phyloP scores from a whole-genome alignment of 1,284 basidiomycete species.

The Phellinidium pouzarii region DNA sequence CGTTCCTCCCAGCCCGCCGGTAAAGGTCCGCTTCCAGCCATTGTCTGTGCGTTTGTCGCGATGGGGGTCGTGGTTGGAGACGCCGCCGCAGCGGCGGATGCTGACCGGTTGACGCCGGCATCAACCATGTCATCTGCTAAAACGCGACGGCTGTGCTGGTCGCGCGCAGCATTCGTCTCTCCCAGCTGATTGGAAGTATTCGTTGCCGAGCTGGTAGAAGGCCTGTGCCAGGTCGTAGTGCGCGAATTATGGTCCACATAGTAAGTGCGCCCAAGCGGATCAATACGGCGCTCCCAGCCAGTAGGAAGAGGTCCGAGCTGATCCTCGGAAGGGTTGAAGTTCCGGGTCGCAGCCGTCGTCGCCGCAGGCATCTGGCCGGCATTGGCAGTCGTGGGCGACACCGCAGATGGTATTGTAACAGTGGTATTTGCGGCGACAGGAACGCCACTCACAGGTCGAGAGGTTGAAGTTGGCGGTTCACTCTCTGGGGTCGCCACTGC shows the following conservation, averaged over 20 bases:
- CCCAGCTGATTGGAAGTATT: slow-evolving; percentile 49
- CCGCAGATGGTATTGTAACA: slow-evolving; percentile 22
- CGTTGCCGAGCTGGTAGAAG: slow-evolving; percentile 46
- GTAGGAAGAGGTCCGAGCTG: slow-evolving; percentile 76
- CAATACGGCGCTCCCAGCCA: slow-evolving; percentile 91
- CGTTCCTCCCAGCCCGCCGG: slow-evolving; percentile 95
- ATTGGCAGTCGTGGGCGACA: slow-evolving; percentile 20
- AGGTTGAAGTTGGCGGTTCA: slow-evolving; percentile 28
- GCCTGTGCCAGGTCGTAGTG: slow-evolving; percentile 88
- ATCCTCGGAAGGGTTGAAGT: slow-evolving; percentile 83
- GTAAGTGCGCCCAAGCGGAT: slow-evolving; percentile 87
- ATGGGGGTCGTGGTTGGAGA: slow-evolving; percentile 38
- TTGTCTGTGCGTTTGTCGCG: slow-evolving; percentile 52
- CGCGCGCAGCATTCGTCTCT: slow-evolving; percentile 66
- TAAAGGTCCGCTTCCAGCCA: slow-evolving; percentile 73
- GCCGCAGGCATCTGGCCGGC: slow-evolving; percentile 23
- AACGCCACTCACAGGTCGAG: slow-evolving; percentile 31
- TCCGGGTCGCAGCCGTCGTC: slow-evolving; percentile 40
- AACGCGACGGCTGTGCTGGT: slow-evolving; percentile 71
- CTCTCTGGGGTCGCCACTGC: slow-evolving; percentile 30
- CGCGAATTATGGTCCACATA: slow-evolving; percentile 93
- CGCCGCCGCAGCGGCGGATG: slow-evolving; percentile 29
- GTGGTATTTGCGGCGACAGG: slow-evolving; percentile 19
- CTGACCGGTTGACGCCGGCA: slow-evolving; percentile 33
- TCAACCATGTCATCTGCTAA: slow-evolving; percentile 78